Evolutionary conservation across 495 filamentous ascomycete genomes (phyloP), one percentile per base, ranked within the genome.

Genomic region (Bombardia bombarda): DNA sequence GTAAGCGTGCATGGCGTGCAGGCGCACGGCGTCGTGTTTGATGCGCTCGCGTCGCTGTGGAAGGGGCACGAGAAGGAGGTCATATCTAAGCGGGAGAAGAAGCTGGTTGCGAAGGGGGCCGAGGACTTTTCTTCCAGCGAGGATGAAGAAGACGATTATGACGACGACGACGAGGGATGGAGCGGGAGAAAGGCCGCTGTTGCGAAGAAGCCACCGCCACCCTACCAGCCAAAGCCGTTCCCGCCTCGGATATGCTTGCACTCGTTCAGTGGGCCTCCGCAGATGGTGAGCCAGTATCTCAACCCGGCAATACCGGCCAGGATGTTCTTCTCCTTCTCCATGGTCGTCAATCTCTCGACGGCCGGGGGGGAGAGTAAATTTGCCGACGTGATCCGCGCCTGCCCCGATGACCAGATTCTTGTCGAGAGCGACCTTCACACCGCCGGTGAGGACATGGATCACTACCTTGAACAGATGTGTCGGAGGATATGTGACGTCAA

Each of bases 201-300:
- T 3, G 14, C 14, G 19, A 40, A 40, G 32, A n/a, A n/a, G n/a
- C n/a, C n/a, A n/a, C n/a, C n/a, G n/a, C 7, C 26, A 24, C 38
- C 28, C 3, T 53, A 56, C 46, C 36, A 49, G 32, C 50, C 58
- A 0, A 66, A 71, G 31, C 84, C 84, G 0, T 98, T 84, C 55
- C 92, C 92, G 7, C 89, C 90, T 2, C 77, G 90, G 24, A 82
- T 97, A 52, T 98, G 92, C 56, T 73, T 98, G 52, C 92, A 98
- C 62, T 95, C 89, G 0, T 98, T 86, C 58, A 89, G 86, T 24
- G 93, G 89, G 1, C 75, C 84, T n/a, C 62, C 75, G 17, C 81
- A 92, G 30, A 73, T 78, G 20, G 54, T 95, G 22, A 84, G 74
- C 35, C 87, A 90, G 58, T 96, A 93, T 48, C 61, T 88, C 46